Conservation (phyloP, 208 protist species). For the Porcisia deanei region DNA sequence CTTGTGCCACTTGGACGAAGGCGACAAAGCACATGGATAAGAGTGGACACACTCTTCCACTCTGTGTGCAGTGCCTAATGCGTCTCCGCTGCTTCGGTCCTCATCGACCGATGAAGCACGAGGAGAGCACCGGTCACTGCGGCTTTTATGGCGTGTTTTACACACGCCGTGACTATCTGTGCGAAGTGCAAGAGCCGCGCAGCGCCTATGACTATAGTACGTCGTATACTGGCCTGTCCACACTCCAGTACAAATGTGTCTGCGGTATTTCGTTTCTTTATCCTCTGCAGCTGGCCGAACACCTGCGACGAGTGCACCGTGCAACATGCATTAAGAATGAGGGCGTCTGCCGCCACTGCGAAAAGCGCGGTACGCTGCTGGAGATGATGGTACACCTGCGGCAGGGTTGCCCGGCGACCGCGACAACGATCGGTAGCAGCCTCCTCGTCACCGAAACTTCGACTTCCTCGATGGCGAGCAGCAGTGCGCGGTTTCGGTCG, state of each 20-base stretch:
- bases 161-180: constrained; percentile 52
- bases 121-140: constrained; percentile 42
- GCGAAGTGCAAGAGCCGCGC: constrained; percentile 27
- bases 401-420: constrained; percentile 24
- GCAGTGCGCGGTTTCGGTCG: background rate
- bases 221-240: constrained; percentile 45
- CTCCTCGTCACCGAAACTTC: background rate
- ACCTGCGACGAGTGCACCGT: constrained; percentile 56
- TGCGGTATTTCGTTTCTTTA: constrained; percentile 65
- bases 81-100: constrained; percentile 69
- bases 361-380: constrained; percentile 27
- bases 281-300: constrained; percentile 54
- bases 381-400: constrained; percentile 49
- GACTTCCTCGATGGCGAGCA: background rate
- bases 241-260: constrained; percentile 65
- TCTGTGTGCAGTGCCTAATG: constrained; percentile 51
- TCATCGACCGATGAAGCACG: constrained; percentile 51
- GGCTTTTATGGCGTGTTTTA: constrained; percentile 75
- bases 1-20: constrained; percentile 65
- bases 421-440: background rate
- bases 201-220: constrained; percentile 37
- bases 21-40: constrained; percentile 66
- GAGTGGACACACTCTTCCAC: constrained; percentile 54
- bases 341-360: constrained; percentile 52
- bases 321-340: constrained; percentile 36